Evolutionary conservation across 2,329 filamentous ascomycete genomes (phyloP).

Genomic region (Diaporthe sp.): DNA sequence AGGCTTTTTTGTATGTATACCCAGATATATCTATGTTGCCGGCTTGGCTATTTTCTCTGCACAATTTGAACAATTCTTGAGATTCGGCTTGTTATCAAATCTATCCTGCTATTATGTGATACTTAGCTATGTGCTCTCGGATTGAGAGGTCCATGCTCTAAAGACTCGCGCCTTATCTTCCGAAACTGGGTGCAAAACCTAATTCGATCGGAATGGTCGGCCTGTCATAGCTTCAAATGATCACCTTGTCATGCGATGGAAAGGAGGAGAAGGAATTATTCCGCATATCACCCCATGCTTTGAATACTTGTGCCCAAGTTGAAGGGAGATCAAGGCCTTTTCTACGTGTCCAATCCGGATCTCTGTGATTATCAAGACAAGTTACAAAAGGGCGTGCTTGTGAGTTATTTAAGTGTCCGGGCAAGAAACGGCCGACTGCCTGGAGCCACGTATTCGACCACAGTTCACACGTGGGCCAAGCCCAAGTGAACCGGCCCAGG

Average conservation of each 20-base stretch:
- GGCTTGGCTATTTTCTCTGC: not conserved
- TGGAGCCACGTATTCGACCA: conserved; percentile 7
- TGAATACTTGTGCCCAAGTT: too few species aligned
- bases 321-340: not conserved
- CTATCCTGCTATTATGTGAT: too few species aligned
- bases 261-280: too few species aligned
- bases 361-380: not conserved
- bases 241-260: too few species aligned
- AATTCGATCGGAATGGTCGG: not conserved
- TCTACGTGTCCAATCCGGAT: not conserved
- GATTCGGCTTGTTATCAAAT: not conserved
- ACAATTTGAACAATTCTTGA: not conserved
- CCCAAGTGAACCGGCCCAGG: conserved; percentile 7
- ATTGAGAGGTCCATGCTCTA: not conserved
- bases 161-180: not conserved
- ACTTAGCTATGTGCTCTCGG: not conserved
- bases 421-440: not conserved
- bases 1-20: not conserved
- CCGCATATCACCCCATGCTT: too few species aligned
- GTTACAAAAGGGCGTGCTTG: not conserved
- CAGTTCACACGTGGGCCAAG: not conserved
- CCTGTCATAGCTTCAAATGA: too few species aligned
- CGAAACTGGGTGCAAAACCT: not conserved
- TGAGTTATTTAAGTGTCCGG: not conserved
- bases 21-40: not conserved